Base-by-base conservation (phyloP, 345 rosid species). In the Linum trigynum region DNA sequence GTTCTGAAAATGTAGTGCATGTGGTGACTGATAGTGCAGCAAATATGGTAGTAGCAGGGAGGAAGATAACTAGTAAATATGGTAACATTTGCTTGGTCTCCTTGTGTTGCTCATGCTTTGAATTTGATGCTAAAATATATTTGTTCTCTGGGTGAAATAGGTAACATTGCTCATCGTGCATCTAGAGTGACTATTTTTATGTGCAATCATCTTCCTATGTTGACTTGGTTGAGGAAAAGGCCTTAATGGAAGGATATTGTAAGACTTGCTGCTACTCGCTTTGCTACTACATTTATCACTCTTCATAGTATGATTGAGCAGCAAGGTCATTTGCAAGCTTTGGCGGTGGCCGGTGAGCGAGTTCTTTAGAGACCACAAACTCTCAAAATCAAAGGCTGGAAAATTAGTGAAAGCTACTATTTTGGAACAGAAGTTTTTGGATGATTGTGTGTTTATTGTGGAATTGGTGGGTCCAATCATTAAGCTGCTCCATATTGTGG, bases 351-450 rank as follows among this genome's bases (percentile, higher is more conserved):
- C n/a, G n/a, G n/a, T n/a, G n/a, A 42, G 12, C 12, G 53, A 48
- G 9, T 48, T 9, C 0, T 48, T 48, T 3, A 48, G 53, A 9
- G 4, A 48, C 3, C 12, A 11, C 2, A 0, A 1, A 6, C 9
- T 48, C 9, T 1, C 12, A 8, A 48, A 48, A 15, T 5, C 35
- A 14, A 36, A 7, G 0, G 38, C 38, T 4, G 68, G 68, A 38
- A 55, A 10, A 3, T 11, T 37, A 0, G 43, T 55, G 1, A 5
- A 15, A 2, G 0, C 61, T 10, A 38, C 7, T 15, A 15, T 53
- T 12, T 53, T 65, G 7, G n/a, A 65, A 37, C 15, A 39, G 0
- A 55, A 51, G 2, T 65, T 65, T 65, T 65, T 37, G 61, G 36
- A 65, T 38, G 50, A 38, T 36, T 65, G 36, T n/a, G 2, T 5